Base-by-base conservation (phyloP, 805 yeast genomes). In the Candida sanyiensis region DNA sequence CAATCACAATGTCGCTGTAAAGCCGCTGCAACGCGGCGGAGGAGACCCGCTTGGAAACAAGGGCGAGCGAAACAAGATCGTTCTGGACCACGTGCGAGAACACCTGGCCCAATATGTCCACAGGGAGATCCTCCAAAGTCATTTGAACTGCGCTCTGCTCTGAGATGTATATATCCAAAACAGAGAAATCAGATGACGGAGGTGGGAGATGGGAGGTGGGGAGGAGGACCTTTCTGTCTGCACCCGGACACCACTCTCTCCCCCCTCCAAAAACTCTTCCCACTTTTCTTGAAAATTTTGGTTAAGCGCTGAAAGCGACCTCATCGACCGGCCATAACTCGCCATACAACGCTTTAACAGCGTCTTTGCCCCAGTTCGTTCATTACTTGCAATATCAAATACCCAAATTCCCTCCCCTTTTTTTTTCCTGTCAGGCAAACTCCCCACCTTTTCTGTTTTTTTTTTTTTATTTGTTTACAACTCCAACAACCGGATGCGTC, bases 1-100 rank as follows among this genome's bases (percentile, higher is more conserved):
- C n/a, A 28, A 40, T 24, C 15, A 25, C 16, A 16, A 31, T 31
- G 25, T 17, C n/a, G n/a, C 18, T 31, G 34, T 31, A 21, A n/a
- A 31, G 34, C 8, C 11, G 18, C n/a, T 16, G 18, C 18, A 31
- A 6, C 10, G 25, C 25, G 11, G 21, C 13, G n/a, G 20, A 17
- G 20, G 25, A 21, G 19, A 21, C 12, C 13, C 22, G 13, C 18
- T 22, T 20, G 26, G 13, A 8, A 7, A 21, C 26, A n/a, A 10
- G n/a, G 7, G 19, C n/a, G 13, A 31, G 34, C 13, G 34, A 31
- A n/a, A 31, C 18, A 21, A 31, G 19, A n/a, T 31, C 34, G 22
- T 16, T 31, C 19, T 31, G 34, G 6, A 17, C 3, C 34, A 31
- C 15, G 24, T 31, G 17, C 7, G 10, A 17, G 9, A 22, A 8